Base-by-base conservation (phyloP, 2,329 filamentous ascomycete genomes). In the Colletotrichum tamarilloi region DNA sequence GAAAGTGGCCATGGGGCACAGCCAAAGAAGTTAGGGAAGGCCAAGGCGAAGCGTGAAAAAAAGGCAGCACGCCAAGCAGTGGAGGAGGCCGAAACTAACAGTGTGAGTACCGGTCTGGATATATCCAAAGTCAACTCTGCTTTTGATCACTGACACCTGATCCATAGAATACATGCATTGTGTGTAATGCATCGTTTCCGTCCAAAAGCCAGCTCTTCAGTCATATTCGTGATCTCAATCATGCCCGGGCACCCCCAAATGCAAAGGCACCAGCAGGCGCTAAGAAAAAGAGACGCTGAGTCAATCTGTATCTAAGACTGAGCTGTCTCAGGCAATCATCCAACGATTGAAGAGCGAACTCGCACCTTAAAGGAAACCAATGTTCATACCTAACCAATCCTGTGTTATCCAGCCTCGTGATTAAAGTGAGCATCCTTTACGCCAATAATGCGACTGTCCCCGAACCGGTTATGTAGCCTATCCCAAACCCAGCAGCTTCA, bases 181-280 rank as follows among this genome's bases (percentile, higher is more conserved):
- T 84, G 19, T 90, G 88, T 76, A 79, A 82, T 3, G 82, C 83
- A 70, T 75, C 72, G 1, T 90, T 89, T 68, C 75, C 89, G 0
- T 94, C 92, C 1, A 92, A 91, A 76, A 93, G 90, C 6, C 91
- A 91, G 76, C 82, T 97, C 22, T 96, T 96, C 80, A 85, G 89
- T 65, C 95, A 97, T 81, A 87, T 97, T 71, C 89, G 90, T 74
- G 88, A 91, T 11, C 82, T 89, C 22, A 84, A 84, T 11, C 94
- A 97, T 83, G 93, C 38, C 38, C 16, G 38, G 38, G 14, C 92
- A 6, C 89, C 90, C 59, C 67, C 56, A 82, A 79, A 75, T 71
- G 67, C 38, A 59, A 72, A 62, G 35, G 35, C 28, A 22, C 30
- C 26, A 42, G 53, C 4, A 72, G 46, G 78, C 3, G 75, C 77